Conservation (phyloP, 2,329 filamentous ascomycete species). For the Aspergillus tanneri region DNA sequence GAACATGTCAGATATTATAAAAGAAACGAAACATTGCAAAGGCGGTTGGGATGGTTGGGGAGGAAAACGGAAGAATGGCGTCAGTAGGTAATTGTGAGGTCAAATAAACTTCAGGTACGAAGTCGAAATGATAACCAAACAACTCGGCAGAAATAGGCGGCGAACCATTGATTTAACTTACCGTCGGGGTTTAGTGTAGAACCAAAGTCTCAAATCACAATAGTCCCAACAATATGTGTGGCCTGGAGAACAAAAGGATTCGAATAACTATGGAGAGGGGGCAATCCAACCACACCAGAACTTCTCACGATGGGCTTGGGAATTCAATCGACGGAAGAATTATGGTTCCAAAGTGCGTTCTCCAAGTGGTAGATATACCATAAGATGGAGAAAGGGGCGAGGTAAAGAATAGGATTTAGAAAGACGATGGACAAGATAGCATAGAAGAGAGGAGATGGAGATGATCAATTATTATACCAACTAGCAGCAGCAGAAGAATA, state of each 20-base stretch:
- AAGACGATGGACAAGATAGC: slow-evolving; percentile 12
- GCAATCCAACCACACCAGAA: slow-evolving; percentile 2
- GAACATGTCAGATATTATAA: background rate
- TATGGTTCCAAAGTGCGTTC: slow-evolving; percentile 12
- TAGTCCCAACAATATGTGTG: background rate
- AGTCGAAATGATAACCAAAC: background rate
- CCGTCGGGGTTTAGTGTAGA: slow-evolving; percentile 9
- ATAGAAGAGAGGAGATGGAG: slow-evolving; percentile 15
- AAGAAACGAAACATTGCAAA: background rate
- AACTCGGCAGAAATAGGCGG: background rate
- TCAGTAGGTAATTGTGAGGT: background rate
- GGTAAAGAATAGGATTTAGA: slow-evolving; percentile 12
- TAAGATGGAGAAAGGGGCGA: slow-evolving; percentile 2
- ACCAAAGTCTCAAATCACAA: slow-evolving; percentile 2
- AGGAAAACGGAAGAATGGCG: background rate
- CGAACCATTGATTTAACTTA: slow-evolving; percentile 6
- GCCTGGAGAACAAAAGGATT: background rate
- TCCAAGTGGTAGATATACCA: slow-evolving; percentile 21
- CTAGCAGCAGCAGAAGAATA: slow-evolving; percentile 27
- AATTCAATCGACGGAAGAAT: slow-evolving; percentile 1
- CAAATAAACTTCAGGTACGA: background rate
- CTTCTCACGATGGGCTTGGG: too few species aligned
- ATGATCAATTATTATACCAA: slow-evolving; percentile 25
- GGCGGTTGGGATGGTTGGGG: background rate
- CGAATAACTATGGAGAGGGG: background rate